Conservation (phyloP, 768 basidiomycete genomes). For the Harrya chromipes region DNA sequence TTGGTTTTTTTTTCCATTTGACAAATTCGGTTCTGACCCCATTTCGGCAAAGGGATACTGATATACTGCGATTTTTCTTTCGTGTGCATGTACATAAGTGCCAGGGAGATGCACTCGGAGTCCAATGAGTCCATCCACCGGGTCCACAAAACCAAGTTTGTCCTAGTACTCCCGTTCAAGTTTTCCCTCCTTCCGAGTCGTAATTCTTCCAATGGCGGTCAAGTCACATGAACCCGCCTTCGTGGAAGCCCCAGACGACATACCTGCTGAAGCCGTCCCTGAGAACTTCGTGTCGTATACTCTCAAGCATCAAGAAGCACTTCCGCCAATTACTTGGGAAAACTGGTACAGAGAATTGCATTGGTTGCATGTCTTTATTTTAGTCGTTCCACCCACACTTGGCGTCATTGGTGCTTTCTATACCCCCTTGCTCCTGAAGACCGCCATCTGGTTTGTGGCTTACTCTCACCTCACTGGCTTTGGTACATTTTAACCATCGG, state of each 20-base stretch:
- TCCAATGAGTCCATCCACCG: no score
- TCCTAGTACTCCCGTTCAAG: no score
- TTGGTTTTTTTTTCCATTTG: no score
- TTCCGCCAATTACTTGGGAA: constrained; percentile 63
- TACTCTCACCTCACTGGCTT: constrained; percentile 83
- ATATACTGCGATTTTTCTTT: no score
- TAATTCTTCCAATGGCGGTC: no score
- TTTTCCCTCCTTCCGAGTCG: no score
- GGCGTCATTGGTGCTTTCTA: constrained; percentile 70
- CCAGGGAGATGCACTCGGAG: no score
- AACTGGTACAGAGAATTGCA: constrained; percentile 63
- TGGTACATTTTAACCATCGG: constrained; percentile 44
- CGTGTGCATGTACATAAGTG: no score
- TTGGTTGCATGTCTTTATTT: constrained; percentile 72
- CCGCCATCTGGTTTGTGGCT: constrained; percentile 57
- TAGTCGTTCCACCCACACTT: constrained; percentile 70
- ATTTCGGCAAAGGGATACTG: no score
- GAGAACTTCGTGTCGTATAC: constrained; percentile 83
- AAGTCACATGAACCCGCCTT: not conserved
- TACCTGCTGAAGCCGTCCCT: constrained; percentile 57
- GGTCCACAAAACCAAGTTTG: no score
- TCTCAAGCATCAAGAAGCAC: constrained; percentile 60
- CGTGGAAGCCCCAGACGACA: constrained; percentile 26
- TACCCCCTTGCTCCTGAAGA: constrained; percentile 68
- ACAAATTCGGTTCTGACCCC: no score